These are phyloP conservation scores for Ramaria rubella DNA, from an alignment of 768 basidiomycete species.

Conservation along the genomic window DNA sequence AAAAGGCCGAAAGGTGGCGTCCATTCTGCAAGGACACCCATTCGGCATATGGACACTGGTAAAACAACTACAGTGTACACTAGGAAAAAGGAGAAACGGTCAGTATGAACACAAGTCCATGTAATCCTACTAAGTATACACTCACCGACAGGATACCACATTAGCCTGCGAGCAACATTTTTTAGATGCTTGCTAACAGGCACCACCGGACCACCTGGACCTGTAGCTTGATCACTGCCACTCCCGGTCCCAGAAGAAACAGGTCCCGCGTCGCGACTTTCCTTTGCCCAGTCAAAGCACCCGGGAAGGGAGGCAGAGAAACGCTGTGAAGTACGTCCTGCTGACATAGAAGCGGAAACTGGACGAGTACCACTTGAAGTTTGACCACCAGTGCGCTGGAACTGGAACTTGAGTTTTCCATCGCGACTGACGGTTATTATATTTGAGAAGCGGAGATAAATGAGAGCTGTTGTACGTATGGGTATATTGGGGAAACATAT, in stretches of 20 bases:
- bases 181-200: not conserved
- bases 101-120: not conserved
- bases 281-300: conserved; percentile 3
- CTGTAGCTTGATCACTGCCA: not conserved
- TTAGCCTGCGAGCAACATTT: conserved; percentile 5
- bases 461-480: not conserved
- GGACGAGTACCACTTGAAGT: not conserved
- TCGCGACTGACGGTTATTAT: not conserved
- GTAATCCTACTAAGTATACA: not conserved
- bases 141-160: conserved; percentile 12
- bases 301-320: not conserved
- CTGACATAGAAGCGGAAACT: not conserved
- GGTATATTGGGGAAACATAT: not conserved
- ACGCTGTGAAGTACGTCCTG: not conserved
- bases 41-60: conserved; percentile 7
- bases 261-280: not conserved
- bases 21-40: conserved; percentile 8
- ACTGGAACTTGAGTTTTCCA: not conserved
- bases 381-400: not conserved
- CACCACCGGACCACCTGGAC: not conserved
- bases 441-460: conserved; percentile 9
- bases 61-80: conserved; percentile 8
- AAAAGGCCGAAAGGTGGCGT: conserved; percentile 4
- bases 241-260: not conserved
- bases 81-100: not conserved